Conservation (phyloP, 1,139 yeast species). For the Scheffersomyces segobiensis region DNA sequence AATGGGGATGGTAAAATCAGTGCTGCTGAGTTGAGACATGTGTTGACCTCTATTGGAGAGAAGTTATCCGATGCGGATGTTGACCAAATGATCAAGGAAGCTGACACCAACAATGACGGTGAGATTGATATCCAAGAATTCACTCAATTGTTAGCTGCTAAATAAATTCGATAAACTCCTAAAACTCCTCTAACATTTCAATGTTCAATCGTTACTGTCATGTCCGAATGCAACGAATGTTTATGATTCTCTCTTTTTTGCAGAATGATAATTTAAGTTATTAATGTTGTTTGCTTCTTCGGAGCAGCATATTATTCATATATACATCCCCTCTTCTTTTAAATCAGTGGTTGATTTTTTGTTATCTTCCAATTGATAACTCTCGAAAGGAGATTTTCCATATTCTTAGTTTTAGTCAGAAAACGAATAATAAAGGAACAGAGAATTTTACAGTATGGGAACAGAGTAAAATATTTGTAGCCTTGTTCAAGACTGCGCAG, state of each 20-base stretch:
- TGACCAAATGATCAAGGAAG: slow-evolving; percentile 94
- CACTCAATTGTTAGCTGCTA: slow-evolving; percentile 68
- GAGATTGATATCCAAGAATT: slow-evolving; percentile 96
- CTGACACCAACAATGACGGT: slow-evolving; percentile 93
- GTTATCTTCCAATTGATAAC: background rate
- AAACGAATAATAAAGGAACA: background rate
- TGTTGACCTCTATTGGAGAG: slow-evolving; percentile 51
- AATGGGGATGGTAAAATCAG: slow-evolving; percentile 97
- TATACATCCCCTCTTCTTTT: background rate
- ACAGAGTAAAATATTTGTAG: background rate
- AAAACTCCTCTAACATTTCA: background rate
- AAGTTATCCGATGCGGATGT: slow-evolving; percentile 94
- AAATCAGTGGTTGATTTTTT: too few species aligned
- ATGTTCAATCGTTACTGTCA: background rate
- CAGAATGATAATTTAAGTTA: background rate
- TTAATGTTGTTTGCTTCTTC: background rate
- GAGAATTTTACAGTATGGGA: background rate
- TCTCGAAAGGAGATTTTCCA: background rate
- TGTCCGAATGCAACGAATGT: background rate
- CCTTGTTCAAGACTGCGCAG: background rate
- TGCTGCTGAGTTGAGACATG: slow-evolving; percentile 95
- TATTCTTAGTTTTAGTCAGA: background rate
- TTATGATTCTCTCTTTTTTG: background rate
- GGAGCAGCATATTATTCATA: background rate
- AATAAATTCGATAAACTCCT: slow-evolving; percentile 19